Evolutionary conservation across 2,329 filamentous ascomycete genomes (phyloP).

Genomic region (Macrophomina phaseolina): DNA sequence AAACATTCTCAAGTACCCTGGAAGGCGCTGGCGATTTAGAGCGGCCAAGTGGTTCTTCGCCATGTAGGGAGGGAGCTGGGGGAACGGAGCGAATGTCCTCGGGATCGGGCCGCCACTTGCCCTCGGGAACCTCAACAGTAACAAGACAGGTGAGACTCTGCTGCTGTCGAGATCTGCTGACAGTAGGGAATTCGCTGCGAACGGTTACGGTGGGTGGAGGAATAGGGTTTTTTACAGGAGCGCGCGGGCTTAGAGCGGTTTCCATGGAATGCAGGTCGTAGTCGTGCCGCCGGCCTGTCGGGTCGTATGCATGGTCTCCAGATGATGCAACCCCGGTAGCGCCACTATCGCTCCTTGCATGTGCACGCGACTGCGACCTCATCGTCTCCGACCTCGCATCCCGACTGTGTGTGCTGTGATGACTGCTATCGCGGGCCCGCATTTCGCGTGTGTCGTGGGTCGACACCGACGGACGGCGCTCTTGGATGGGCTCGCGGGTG

Average conservation of each 20-base stretch:
- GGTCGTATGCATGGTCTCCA: constrained; percentile 78
- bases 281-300: constrained; percentile 77
- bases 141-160: constrained; percentile 93
- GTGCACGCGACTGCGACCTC: constrained; percentile 52
- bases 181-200: constrained; percentile 93
- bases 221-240: constrained; percentile 79
- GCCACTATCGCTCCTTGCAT: constrained; percentile 76
- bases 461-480: constrained; percentile 29
- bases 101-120: constrained; percentile 84
- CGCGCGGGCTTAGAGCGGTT: constrained; percentile 74
- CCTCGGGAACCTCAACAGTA: constrained; percentile 91
- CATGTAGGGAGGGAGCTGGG: constrained; percentile 56
- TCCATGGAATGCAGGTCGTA: constrained; percentile 98
- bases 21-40: constrained; percentile 65
- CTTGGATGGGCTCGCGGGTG: constrained; percentile 43
- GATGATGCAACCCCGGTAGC: constrained; percentile 67
- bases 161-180: constrained; percentile 89
- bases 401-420: constrained; percentile 29
- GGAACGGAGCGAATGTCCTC: constrained; percentile 71
- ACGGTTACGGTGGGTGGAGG: constrained; percentile 91
- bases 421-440: constrained; percentile 38
- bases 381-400: constrained; percentile 38
- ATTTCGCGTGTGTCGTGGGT: constrained; percentile 17
- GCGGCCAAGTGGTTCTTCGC: constrained; percentile 48
- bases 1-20: constrained; percentile 58